Evolutionary conservation across 768 basidiomycete species (phyloP).

Genomic region (Termitomyces bulborhizus): DNA sequence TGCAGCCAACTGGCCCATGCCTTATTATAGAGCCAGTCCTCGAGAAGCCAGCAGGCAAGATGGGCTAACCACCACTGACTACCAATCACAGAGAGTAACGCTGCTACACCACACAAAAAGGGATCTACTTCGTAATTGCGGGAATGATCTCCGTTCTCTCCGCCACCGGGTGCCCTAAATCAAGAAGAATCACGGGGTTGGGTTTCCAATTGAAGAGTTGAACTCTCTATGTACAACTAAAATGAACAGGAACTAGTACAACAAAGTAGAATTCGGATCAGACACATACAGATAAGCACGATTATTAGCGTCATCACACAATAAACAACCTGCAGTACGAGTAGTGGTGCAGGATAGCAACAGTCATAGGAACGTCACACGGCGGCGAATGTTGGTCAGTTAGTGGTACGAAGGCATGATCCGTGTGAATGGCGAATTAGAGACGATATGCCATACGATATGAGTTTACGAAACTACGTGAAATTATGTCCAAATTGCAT

Average conservation of each 20-base stretch:
- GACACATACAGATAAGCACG: conserved; percentile 2
- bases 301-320: neutral
- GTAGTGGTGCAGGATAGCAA: neutral
- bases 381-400: neutral
- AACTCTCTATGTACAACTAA: conserved; percentile 6
- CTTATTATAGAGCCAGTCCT: no score
- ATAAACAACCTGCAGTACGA: neutral
- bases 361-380: neutral
- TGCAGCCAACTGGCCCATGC: no score
- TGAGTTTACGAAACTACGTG: neutral
- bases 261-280: neutral
- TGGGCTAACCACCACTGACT: no score
- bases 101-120: no score
- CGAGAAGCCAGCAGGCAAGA: no score
- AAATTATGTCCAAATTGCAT: neutral
- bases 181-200: no score
- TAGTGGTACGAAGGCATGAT: neutral
- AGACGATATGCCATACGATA: neutral
- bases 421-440: neutral
- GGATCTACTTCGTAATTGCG: no score
- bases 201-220: neutral
- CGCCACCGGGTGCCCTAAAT: no score
- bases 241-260: neutral
- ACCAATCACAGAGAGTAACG: no score
- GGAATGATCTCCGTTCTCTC: no score